Conservation (phyloP, 202 grass and related monocot species). For the Schoenoplectus tabernaemontani region DNA sequence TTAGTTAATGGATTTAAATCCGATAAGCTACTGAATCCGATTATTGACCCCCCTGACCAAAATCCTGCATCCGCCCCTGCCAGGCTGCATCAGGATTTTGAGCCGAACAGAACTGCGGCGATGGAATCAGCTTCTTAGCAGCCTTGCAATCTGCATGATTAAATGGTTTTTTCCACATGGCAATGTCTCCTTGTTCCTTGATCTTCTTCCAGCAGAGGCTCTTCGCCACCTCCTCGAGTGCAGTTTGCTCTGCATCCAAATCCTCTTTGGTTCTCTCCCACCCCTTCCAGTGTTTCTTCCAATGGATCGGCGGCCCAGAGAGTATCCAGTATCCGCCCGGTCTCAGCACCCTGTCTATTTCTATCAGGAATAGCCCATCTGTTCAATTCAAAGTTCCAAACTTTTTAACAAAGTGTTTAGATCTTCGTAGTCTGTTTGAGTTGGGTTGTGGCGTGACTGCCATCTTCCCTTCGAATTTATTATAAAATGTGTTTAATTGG, state of each 20-base stretch:
- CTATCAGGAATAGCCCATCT: constrained; percentile 81
- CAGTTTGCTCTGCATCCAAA: constrained; percentile 61
- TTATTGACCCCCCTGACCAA: no score
- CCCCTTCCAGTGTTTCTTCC: constrained; percentile 72
- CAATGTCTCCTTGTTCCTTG: constrained; percentile 76
- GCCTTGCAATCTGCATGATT: constrained; percentile 61
- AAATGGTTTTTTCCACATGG: constrained; percentile 80
- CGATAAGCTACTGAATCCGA: no score
- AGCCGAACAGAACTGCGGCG: constrained; percentile 45
- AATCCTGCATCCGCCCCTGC: no score
- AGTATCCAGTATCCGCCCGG: constrained; percentile 89
- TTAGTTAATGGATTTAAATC: no score
- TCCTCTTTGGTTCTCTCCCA: constrained; percentile 88
- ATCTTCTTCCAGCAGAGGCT: constrained; percentile 92
- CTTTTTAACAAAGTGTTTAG: not conserved
- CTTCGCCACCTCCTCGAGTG: constrained; percentile 49
- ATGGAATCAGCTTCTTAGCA: constrained; percentile 26
- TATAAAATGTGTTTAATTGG: not conserved
- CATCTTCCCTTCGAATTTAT: not conserved
- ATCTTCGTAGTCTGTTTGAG: not conserved
- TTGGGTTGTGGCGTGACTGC: not conserved
- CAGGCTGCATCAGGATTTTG: constrained; percentile 56
- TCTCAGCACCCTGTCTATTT: constrained; percentile 72
- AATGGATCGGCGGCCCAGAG: constrained; percentile 81
- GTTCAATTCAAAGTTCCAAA: not conserved